Conservation (phyloP, 768 basidiomycete genomes). For the Hygrocybe coccinea region DNA sequence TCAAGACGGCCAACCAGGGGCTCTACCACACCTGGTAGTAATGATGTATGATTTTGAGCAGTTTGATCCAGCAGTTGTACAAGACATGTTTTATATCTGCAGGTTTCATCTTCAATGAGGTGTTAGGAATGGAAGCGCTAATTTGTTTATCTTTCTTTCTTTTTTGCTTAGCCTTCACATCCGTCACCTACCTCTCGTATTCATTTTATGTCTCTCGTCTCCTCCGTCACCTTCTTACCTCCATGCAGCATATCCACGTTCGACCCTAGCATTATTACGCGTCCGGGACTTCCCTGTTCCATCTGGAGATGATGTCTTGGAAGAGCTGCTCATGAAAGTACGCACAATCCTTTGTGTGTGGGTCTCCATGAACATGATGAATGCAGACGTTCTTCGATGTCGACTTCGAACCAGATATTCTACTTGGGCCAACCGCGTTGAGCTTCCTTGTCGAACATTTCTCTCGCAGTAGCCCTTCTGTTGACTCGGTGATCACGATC, state of each 20-base stretch:
- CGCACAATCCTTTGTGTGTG: not conserved
- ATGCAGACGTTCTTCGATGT: constrained; percentile 59
- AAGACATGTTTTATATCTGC: constrained; percentile 68
- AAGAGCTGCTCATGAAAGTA: constrained; percentile 55
- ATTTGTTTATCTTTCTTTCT: no score
- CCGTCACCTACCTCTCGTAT: constrained; percentile 55
- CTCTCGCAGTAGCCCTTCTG: constrained; percentile 49
- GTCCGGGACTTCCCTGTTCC: constrained; percentile 49
- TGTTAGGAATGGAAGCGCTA: not conserved
- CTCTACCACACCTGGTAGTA: constrained; percentile 44
- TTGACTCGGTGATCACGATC: constrained; percentile 52
- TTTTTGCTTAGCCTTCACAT: constrained; percentile 43
- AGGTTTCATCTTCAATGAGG: constrained; percentile 38
- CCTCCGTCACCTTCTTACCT: constrained; percentile 55
- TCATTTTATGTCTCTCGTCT: constrained; percentile 57
- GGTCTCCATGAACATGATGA: constrained; percentile 14
- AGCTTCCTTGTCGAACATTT: constrained; percentile 56
- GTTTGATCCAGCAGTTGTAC: constrained; percentile 55
- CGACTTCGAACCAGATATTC: constrained; percentile 53
- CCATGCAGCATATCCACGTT: constrained; percentile 53
- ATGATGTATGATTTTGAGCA: constrained; percentile 73
- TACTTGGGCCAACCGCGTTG: constrained; percentile 55
- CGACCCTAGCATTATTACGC: constrained; percentile 54
- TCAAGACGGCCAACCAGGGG: constrained; percentile 4
- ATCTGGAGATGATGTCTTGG: constrained; percentile 42